Conservation (phyloP, 2,329 filamentous ascomycete species). For the Torrubiellomyces zombiae region DNA sequence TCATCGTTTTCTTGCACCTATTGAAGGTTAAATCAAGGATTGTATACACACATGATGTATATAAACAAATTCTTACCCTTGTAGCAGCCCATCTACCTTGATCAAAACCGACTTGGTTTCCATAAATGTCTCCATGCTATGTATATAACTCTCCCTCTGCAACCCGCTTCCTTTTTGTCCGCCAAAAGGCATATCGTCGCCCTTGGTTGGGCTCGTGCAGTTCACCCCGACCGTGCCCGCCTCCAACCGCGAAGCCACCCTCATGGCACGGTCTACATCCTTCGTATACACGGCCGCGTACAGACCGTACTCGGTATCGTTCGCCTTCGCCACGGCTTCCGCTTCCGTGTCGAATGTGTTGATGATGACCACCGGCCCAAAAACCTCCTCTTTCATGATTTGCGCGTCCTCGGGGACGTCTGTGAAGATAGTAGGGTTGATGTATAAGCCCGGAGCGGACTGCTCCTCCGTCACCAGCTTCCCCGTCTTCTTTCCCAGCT, state of each 20-base stretch:
- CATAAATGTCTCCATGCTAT: slow-evolving; percentile 1
- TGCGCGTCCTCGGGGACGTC: slow-evolving; percentile 13
- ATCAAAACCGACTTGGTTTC: slow-evolving; percentile 1
- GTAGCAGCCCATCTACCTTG: neutral
- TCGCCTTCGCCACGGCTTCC: slow-evolving; percentile 16
- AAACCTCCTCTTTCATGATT: slow-evolving; percentile 45
- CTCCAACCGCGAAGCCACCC: slow-evolving; percentile 34
- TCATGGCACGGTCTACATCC: slow-evolving; percentile 28
- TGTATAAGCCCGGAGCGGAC: slow-evolving; percentile 10
- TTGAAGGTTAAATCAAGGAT: no score
- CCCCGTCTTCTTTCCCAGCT: slow-evolving; percentile 25
- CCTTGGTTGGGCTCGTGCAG: slow-evolving; percentile 15
- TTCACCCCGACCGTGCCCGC: slow-evolving; percentile 45
- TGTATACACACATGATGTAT: no score
- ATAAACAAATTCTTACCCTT: no score
- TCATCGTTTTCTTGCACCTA: no score
- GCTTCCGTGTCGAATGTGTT: slow-evolving; percentile 21
- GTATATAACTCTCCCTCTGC: slow-evolving; percentile 1
- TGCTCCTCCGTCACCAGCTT: slow-evolving; percentile 6
- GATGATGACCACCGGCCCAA: slow-evolving; percentile 45
- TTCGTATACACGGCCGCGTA: slow-evolving; percentile 39
- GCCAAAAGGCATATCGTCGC: slow-evolving; percentile 8
- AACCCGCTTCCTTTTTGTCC: slow-evolving; percentile 8
- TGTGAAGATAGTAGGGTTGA: slow-evolving; percentile 13
- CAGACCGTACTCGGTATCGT: slow-evolving; percentile 35